Evolutionary conservation across 1,284 basidiomycete species (phyloP).

Genomic region (Microbotryum lychnidis-dioicae): DNA sequence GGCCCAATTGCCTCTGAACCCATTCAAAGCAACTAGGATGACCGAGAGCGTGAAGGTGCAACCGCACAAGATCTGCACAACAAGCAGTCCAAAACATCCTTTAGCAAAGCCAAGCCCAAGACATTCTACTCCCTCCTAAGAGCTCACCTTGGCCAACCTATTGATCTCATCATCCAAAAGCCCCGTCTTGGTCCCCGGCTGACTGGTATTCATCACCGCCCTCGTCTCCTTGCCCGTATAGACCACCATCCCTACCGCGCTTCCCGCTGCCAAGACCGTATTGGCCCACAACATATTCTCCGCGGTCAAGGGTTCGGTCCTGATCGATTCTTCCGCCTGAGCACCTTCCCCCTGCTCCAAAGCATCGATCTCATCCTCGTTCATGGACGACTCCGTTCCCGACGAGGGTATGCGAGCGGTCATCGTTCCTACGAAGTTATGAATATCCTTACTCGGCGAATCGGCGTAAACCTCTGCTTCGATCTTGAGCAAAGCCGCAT

Average conservation of each 20-base stretch:
- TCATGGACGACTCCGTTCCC: constrained; percentile 15
- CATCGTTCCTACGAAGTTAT: constrained; percentile 88
- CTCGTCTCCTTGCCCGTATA: constrained; percentile 93
- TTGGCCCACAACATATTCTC: constrained; percentile 98
- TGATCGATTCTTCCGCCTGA: constrained; percentile 16
- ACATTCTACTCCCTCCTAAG: too few species aligned
- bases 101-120: too few species aligned
- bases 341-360: constrained; percentile 4
- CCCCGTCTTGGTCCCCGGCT: constrained; percentile 91
- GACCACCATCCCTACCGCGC: constrained; percentile 82
- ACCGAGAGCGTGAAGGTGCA: constrained; percentile 89
- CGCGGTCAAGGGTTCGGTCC: constrained; percentile 68
- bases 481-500: constrained; percentile 59
- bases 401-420: constrained; percentile 49
- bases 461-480: constrained; percentile 87
- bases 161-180: constrained; percentile 92
- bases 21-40: constrained; percentile 87
- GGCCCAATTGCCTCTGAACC: constrained; percentile 92
- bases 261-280: constrained; percentile 91
- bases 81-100: neutral
- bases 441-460: constrained; percentile 92
- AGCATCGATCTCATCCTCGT: neutral
- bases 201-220: constrained; percentile 98
- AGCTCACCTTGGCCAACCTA: constrained; percentile 74
- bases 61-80: constrained; percentile 71